Conservation (phyloP, 2,329 filamentous ascomycete genomes). For the Rhytidhysteron rufulum region DNA sequence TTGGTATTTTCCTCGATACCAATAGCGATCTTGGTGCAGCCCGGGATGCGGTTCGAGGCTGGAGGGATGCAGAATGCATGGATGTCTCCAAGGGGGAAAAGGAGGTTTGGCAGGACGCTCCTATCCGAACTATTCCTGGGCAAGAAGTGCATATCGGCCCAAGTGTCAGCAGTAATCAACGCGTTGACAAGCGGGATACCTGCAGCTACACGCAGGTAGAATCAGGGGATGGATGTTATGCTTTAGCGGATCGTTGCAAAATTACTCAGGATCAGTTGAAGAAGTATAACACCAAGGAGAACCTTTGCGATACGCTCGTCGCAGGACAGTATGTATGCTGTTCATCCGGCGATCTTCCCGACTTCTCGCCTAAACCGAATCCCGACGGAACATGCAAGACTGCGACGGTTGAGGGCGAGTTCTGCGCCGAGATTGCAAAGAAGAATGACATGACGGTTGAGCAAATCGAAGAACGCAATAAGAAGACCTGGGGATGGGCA, state of each 20-base stretch:
- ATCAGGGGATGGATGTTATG: slow-evolving; percentile 3
- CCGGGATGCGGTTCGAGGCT: too few relatives aligned
- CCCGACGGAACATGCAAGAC: slow-evolving; percentile 36
- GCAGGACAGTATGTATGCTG: slow-evolving; percentile 8
- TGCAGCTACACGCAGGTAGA: slow-evolving; percentile 2
- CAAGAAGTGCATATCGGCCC: too few relatives aligned
- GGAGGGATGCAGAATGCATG: too few relatives aligned
- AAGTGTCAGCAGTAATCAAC: too few relatives aligned
- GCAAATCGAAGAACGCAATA: slow-evolving; percentile 41
- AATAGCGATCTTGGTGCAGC: too few relatives aligned
- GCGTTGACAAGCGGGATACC: too few relatives aligned
- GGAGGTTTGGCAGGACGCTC: too few relatives aligned
- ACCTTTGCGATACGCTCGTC: slow-evolving; percentile 2
- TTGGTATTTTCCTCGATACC: too few relatives aligned
- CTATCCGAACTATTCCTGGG: too few relatives aligned
- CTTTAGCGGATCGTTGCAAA: slow-evolving; percentile 8
- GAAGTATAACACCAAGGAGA: slow-evolving; percentile 6
- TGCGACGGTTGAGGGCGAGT: slow-evolving; percentile 30
- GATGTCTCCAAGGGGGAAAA: too few relatives aligned
- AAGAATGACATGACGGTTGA: slow-evolving; percentile 31
- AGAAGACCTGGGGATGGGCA: slow-evolving; percentile 43
- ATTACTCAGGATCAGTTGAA: slow-evolving; percentile 8
- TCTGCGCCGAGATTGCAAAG: slow-evolving; percentile 36
- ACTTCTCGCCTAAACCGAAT: slow-evolving; percentile 30
- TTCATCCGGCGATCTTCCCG: slow-evolving; percentile 2